Percentiles rank a stretch among this genome's conserved stretches.
phyloP scores from a whole-genome alignment of 345 rosid species.

The Ailanthus altissimus region DNA sequence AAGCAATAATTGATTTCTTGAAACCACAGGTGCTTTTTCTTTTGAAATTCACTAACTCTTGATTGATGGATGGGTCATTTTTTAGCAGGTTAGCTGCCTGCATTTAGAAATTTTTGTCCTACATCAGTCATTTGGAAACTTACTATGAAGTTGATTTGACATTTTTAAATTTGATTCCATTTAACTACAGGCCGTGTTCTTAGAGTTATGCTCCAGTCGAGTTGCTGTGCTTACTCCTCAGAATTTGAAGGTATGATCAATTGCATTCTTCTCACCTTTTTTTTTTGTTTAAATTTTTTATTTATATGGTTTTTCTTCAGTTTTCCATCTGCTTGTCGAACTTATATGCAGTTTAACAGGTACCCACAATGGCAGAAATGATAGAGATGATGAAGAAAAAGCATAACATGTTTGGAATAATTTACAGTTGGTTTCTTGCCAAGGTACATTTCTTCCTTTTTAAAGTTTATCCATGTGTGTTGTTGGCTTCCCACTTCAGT shows the following conservation, averaged over 20 bases:
- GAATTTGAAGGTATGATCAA: conserved; percentile 61
- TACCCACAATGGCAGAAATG: conserved; percentile 89
- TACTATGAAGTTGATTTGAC: conserved; percentile 14
- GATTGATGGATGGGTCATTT: conserved; percentile 30
- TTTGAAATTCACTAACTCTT: conserved; percentile 27
- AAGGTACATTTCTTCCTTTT: conserved; percentile 52
- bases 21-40: conserved; percentile 81
- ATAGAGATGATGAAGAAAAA: conserved; percentile 90
- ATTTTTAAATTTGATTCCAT: neutral
- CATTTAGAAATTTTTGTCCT: neutral
- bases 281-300: neutral
- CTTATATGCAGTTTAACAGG: conserved; percentile 46
- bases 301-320: neutral
- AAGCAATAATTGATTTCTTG: conserved; percentile 69
- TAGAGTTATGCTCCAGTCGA: conserved; percentile 91
- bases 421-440: conserved; percentile 96
- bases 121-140: conserved; percentile 1
- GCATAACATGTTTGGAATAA: conserved; percentile 81
- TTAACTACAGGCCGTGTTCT: conserved; percentile 73
- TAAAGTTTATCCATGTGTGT: neutral
- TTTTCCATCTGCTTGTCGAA: conserved; percentile 9
- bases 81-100: conserved; percentile 30
- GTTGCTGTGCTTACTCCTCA: conserved; percentile 75
- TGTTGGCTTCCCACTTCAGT: neutral
- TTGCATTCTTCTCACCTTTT: neutral